Evolutionary conservation across 2,329 filamentous ascomycete species (phyloP).

Genomic region (Fusarium proliferatum): DNA sequence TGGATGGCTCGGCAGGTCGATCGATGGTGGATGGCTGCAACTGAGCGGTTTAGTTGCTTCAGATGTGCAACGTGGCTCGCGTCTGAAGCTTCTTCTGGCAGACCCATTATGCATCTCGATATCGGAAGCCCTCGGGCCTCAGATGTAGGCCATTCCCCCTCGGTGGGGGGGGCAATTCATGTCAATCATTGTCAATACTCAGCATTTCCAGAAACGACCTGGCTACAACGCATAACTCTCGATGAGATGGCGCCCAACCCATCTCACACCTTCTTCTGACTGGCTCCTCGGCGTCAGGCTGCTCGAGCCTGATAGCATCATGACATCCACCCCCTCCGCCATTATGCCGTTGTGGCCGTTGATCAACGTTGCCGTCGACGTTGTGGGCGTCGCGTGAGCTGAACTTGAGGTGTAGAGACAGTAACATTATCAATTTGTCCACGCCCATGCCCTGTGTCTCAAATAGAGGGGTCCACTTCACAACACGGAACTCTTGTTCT

Average conservation of each 20-base stretch:
- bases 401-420: conserved; percentile 7
- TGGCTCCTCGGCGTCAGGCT: conserved; percentile 3
- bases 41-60: conserved; percentile 47
- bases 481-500: conserved; percentile 9
- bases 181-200: conserved; percentile 33
- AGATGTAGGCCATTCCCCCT: conserved; percentile 30
- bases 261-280: conserved; percentile 13
- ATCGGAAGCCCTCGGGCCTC: conserved; percentile 43
- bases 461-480: not conserved
- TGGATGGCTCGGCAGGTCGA: conserved; percentile 33
- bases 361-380: conserved; percentile 5
- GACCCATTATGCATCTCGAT: conserved; percentile 46
- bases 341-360: not conserved
- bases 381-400: conserved; percentile 9
- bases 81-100: conserved; percentile 44
- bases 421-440: conserved; percentile 5
- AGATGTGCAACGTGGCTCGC: conserved; percentile 52
- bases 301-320: conserved; percentile 24
- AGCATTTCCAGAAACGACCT: conserved; percentile 16
- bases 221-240: conserved; percentile 8
- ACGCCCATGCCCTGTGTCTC: not conserved
- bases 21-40: conserved; percentile 38
- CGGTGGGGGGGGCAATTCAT: conserved; percentile 38
- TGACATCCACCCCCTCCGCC: conserved; percentile 16
- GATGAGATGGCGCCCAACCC: conserved; percentile 23